These are phyloP conservation scores for Nicotiana tomentosiformis DNA, from an alignment of 257 asterid species.

Conservation along the genomic window DNA sequence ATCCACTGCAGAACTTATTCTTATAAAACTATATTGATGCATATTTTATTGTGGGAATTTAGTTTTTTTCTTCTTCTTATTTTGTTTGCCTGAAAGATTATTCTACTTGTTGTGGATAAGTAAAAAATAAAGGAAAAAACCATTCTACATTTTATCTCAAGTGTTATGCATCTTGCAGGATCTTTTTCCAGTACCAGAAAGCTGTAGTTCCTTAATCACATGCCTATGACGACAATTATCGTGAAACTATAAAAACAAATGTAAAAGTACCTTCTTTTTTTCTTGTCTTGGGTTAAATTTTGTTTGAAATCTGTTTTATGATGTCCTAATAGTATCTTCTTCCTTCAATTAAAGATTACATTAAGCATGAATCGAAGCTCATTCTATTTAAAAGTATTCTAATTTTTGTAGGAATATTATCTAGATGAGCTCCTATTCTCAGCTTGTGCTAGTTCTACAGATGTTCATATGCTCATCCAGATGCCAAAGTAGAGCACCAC, in stretches of 20 bases:
- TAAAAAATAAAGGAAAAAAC: neutral
- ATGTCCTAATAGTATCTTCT: neutral
- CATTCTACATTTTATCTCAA: neutral
- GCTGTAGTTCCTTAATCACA: neutral
- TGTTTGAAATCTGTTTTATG: neutral
- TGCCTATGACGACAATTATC: neutral
- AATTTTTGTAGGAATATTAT: neutral
- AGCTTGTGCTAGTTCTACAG: neutral
- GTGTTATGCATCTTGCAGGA: neutral
- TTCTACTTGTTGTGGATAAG: neutral
- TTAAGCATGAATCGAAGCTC: neutral
- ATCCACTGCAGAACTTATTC: neutral
- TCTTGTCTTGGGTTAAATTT: neutral
- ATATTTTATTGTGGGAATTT: neutral
- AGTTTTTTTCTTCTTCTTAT: neutral
- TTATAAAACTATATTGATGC: neutral
- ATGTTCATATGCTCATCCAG: neutral
- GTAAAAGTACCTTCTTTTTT: neutral
- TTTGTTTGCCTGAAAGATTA: neutral
- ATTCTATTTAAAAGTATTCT: neutral
- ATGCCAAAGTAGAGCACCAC: neutral
- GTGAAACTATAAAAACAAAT: neutral
- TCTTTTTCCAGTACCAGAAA: neutral
- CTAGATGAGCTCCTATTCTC: neutral
- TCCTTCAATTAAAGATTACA: neutral